Conservation (phyloP, 176 grass and related monocot genomes). For the Ampelocalamus luodianensis region DNA sequence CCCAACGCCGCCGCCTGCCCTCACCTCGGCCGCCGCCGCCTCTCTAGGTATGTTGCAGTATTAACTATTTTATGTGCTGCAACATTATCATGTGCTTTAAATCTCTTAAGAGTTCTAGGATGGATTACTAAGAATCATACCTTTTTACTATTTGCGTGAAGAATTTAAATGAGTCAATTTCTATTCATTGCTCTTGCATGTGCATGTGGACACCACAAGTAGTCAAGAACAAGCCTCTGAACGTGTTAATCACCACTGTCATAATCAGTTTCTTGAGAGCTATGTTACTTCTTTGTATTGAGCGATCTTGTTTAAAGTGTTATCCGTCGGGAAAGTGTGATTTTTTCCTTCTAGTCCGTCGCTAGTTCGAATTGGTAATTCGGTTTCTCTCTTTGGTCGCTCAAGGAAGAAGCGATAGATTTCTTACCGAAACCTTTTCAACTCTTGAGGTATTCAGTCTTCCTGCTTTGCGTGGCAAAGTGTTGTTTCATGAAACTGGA, state of each 20-base stretch:
- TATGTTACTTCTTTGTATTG: not conserved
- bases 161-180: not conserved
- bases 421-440: slow-evolving; percentile 64
- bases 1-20: too few species aligned
- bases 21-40: too few species aligned
- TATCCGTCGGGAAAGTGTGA: not conserved
- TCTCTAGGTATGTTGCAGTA: slow-evolving; percentile 54
- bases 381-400: slow-evolving; percentile 35
- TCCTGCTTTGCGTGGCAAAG: slow-evolving; percentile 23
- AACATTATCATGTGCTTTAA: not conserved
- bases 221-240: not conserved
- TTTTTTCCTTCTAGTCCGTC: not conserved
- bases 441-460: slow-evolving; percentile 53
- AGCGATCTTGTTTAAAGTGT: not conserved
- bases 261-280: not conserved
- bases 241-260: not conserved
- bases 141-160: not conserved
- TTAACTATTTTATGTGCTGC: slow-evolving; percentile 2
- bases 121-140: not conserved
- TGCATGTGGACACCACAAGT: not conserved
- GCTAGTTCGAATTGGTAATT: slow-evolving; percentile 18
- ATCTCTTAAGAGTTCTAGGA: not conserved
- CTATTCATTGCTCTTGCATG: not conserved
- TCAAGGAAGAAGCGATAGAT: slow-evolving; percentile 75
- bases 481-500: slow-evolving; percentile 10